A percentile compares a stretch with the other conserved stretches of the same genome.
phyloP scores from a whole-genome alignment of 371 early-diverging fungal species.

The Scutellospora calospora region DNA sequence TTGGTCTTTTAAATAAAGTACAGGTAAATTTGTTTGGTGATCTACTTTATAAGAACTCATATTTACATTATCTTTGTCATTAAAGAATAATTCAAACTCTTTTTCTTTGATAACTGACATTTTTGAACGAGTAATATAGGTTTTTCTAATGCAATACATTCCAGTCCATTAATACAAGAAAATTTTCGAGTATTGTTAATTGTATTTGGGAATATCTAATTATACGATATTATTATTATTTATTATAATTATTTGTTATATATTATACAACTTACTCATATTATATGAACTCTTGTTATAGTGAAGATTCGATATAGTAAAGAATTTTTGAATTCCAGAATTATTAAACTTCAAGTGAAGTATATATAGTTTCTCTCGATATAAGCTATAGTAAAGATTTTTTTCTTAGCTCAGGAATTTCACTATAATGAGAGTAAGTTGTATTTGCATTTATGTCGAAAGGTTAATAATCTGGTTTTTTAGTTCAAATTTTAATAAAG shows the following conservation, averaged over 20 bases:
- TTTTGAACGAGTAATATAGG: not conserved
- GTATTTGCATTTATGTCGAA: too few species aligned
- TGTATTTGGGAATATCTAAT: not conserved
- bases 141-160: not conserved
- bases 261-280: not conserved
- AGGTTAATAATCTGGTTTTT: too few species aligned
- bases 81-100: slow-evolving; percentile 14
- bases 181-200: not conserved
- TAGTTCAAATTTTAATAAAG: too few species aligned
- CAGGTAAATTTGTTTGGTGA: not conserved
- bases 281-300: too few species aligned
- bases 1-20: slow-evolving; percentile 15
- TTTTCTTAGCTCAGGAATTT: too few species aligned
- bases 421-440: too few species aligned
- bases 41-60: slow-evolving; percentile 20
- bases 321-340: too few species aligned
- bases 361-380: too few species aligned
- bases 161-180: not conserved
- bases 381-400: too few species aligned
- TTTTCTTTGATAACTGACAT: slow-evolving; percentile 13
- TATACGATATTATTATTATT: not conserved
- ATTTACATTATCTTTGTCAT: not conserved
- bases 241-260: not conserved
- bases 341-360: too few species aligned
- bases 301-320: too few species aligned